Evolutionary conservation across 2,329 filamentous ascomycete genomes (phyloP), one percentile per base, ranked within the genome.

Genomic region (Calonectria ilicicola): DNA sequence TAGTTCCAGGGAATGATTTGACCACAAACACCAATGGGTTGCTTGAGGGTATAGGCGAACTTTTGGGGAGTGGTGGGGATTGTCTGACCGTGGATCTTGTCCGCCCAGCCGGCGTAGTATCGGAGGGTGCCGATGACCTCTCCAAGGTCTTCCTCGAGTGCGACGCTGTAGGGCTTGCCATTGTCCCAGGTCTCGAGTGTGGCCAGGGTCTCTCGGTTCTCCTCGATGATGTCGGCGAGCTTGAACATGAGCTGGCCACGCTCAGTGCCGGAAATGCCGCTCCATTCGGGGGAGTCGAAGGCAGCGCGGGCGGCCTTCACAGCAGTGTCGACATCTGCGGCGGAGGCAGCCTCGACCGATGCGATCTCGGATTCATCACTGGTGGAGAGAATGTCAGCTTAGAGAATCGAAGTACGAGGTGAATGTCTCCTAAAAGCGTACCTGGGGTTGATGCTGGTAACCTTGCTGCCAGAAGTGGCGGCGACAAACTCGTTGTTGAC

Each of bases 1-100:
- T 93, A 95, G 82, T 95, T 94, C 92, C 93, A 94, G 5, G 92
- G 92, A 71, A 93, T 93, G 69, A 94, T 94, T 82, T 86, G 85
- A 4, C 87, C 92, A 73, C 92, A 92, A 0, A 95, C 93, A 53
- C 93, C 93, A 40, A 94, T 84, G 2, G 93, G 93, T 81, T 94
- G 91, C 51, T 91, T 88, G 29, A 93, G 85, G 0, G 92, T 94
- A 78, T 94, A 94, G 17, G 92, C 91, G 60, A 94, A 87, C 80
- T 94, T 94, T 15, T 86, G 84, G 1, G 89, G 86, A 0, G 87
- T 88, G 1, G 90, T 93, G 75, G 91, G 90, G 76, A 94, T 93
- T 21, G 92, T 92, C 80, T 93, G 90, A 23, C 93, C 93, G 66
- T 91, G 90, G 58, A 93, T 89, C 84, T 94, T 94, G 83, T 94